Evolutionary conservation across 768 basidiomycete species (phyloP), one percentile per base, ranked within the genome.

Genomic region (Lentinula detonsa): DNA sequence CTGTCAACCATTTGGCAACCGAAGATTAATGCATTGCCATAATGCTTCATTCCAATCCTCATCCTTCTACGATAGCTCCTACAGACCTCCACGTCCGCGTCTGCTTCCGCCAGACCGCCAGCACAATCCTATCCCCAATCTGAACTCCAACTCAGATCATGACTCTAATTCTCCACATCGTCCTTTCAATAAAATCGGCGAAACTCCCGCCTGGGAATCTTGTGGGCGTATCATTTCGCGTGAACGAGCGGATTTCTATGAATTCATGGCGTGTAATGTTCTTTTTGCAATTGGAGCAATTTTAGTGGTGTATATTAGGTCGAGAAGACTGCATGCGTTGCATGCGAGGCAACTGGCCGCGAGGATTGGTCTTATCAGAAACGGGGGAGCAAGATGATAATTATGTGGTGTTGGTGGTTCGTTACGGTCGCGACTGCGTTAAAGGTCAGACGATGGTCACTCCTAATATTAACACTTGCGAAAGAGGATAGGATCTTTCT

Each of bases 1-100:
- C 73, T 98, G 95, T 74, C 86, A 91, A 69, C 95, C 95, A n/a
- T 96, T 94, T 69, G 95, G 95, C 56, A 95, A 95, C 73, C 85
- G 95, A 23, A 86, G 91, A 18, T 81, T 94, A 43, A 81, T 95
- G 78, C 95, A 95, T 70, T 98, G 95, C 63, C 69, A 83, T 37
- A 82, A 80, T 56, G 49, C 65, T 73, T 68, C 66, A 67, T 69
- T 40, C 21, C 63, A 31, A 54, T 72, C 67, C 58, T 49, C 56
- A n/a, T 64, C 64, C 18, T 60, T 40, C 34, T 57, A 46, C 46
- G 55, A 61, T 10, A 66, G 69, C 18, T 59, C 59, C 23, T 63
- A 63, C 65, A 11, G 11, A 45, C 10, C 31, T 57, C 33, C 16
- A 39, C 56, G 56, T 10, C 23, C 16, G 64, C 49, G 65, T 61